Base-by-base conservation (phyloP, 2,329 filamentous ascomycete species). In the Botryotinia narcissicola region DNA sequence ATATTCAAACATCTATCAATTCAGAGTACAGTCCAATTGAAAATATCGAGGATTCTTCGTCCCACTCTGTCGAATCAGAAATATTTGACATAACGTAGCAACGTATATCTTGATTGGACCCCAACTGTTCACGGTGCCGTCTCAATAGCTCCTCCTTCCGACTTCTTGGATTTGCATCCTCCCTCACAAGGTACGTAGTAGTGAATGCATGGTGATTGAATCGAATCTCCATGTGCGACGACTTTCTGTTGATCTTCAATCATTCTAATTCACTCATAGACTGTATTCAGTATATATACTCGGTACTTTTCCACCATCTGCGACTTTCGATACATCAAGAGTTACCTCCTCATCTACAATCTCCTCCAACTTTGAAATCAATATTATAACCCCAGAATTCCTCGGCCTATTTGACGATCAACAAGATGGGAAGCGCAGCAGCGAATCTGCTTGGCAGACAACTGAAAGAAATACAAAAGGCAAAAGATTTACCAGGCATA, bases 401-500 rank as follows among this genome's bases (percentile, higher is more conserved):
- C 32, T 9, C 32, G 9, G n/a, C 68, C 35, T 32, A 35, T 4
- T 35, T 54, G 25, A n/a, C 3, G 10, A 46, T 25, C 14, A 14
- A 22, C 20, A 29, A 46, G 8, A 70, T 73, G 64, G 32, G 20
- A 32, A 70, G 32, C 40, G 48, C 72, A 61, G 90, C 92, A 22
- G 92, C 90, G 32, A 87, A 91, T 75, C 89, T 98, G 76, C 89
- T 99, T 64, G 86, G 88, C 78, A 90, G 93, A 73, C 95, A 98
- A 84, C 89, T 98, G 77, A 97, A 97, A 85, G 91, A 97, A 82
- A 98, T 99, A 90, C 93, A 97, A 84, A 90, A 88, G 37, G 91
- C 93, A 82, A 95, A 94, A 81, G 94, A 97, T 83, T 92, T 98
- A 64, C 94, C 94, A 0, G 96, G 95, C 71, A 97, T 98, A 80